Evolutionary conservation across 2,329 filamentous ascomycete genomes (phyloP).

Genomic region (Neonectria punicea): DNA sequence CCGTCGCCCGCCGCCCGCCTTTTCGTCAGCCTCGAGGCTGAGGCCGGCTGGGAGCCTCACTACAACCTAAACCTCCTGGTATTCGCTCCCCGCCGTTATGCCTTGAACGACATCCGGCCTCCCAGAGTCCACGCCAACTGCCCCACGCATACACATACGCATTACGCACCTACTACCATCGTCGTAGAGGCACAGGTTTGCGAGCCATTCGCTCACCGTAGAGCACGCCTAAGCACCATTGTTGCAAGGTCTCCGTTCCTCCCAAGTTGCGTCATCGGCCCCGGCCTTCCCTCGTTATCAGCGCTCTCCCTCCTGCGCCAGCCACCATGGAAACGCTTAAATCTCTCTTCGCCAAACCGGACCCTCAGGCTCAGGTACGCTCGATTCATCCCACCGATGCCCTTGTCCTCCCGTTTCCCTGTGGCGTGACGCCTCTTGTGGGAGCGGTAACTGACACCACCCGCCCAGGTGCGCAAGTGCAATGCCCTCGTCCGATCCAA

Average conservation of each 20-base stretch:
- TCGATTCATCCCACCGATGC: background rate
- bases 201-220: background rate
- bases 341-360: conserved; percentile 88
- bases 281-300: conserved; percentile 18
- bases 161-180: background rate
- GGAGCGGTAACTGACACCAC: conserved; percentile 19
- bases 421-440: conserved; percentile 1
- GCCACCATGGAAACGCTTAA: conserved; percentile 84
- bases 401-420: background rate
- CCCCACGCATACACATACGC: background rate
- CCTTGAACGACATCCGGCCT: conserved; percentile 12
- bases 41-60: conserved; percentile 37
- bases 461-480: conserved; percentile 87
- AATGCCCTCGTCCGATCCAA: conserved; percentile 90
- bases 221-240: background rate
- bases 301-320: conserved; percentile 7
- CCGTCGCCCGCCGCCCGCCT: conserved; percentile 13
- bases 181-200: background rate
- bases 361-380: conserved; percentile 89
- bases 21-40: conserved; percentile 38
- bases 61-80: conserved; percentile 38
- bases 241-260: conserved; percentile 22
- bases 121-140: conserved; percentile 2
- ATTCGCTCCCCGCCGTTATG: conserved; percentile 18
- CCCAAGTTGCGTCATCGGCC: conserved; percentile 41